Evolutionary conservation across 768 basidiomycete genomes (phyloP).

Genomic region (Panaeolus papilionaceus): DNA sequence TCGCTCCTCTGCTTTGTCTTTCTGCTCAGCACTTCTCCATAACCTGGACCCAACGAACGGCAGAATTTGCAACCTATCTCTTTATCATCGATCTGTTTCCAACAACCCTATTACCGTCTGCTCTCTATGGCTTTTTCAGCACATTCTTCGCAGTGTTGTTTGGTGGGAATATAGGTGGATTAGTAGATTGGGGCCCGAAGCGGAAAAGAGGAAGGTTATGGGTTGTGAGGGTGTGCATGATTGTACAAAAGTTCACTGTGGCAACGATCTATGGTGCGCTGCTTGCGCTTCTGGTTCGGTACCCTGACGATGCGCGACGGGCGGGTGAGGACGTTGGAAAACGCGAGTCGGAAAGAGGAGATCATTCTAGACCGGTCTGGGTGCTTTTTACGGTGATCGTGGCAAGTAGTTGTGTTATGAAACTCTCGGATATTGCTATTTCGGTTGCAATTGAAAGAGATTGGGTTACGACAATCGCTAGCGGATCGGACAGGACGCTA

Average conservation of each 20-base stretch:
- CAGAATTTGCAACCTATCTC: conserved; percentile 50
- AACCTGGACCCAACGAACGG: conserved; percentile 41
- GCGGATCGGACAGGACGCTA: conserved; percentile 37
- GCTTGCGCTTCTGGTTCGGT: conserved; percentile 30
- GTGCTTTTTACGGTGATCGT: conserved; percentile 41
- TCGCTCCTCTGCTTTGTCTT: conserved; percentile 20
- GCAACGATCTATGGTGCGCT: conserved; percentile 39
- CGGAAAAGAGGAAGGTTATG: conserved; percentile 32
- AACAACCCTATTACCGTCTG: conserved; percentile 51
- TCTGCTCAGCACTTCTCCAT: conserved; percentile 25
- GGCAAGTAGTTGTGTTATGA: conserved; percentile 39
- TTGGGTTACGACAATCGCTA: conserved; percentile 53
- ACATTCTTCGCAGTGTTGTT: conserved; percentile 42
- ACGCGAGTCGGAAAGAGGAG: conserved; percentile 13
- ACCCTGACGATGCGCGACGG: conserved; percentile 15
- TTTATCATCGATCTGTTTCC: conserved; percentile 49
- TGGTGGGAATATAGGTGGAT: conserved; percentile 45
- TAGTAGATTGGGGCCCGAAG: conserved; percentile 43
- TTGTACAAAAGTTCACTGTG: conserved; percentile 46
- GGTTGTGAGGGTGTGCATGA: conserved; percentile 45
- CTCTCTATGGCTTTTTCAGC: conserved; percentile 52
- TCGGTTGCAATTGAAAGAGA: conserved; percentile 56
- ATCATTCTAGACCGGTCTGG: conserved; percentile 27
- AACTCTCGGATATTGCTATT: conserved; percentile 47
- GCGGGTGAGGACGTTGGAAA: conserved; percentile 19